Evolutionary conservation across 2,329 filamentous ascomycete species (phyloP), one percentile per base, ranked within the genome.

Genomic region (Onygenales sp.): DNA sequence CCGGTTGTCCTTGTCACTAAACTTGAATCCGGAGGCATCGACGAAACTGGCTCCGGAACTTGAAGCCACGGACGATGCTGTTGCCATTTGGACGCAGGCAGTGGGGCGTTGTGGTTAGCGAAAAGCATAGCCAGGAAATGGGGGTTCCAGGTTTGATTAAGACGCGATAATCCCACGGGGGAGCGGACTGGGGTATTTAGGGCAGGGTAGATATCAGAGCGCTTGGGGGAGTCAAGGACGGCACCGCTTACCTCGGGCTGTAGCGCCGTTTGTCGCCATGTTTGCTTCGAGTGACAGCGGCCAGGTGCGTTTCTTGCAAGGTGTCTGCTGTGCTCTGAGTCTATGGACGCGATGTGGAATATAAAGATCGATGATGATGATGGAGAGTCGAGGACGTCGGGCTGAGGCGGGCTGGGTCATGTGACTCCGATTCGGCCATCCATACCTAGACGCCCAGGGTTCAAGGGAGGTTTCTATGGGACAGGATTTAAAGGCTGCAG

Each of bases 1-100:
- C 56, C 74, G 74, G 42, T 65, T 66, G 59, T 73, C 70, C 54
- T 70, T 71, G 56, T 73, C 70, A 4, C 68, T 68, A 53, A 71
- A 74, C 57, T 72, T 73, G 60, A 70, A 74, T 51, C 73, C 72
- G 6, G 72, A 73, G 10, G 72, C 71, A 63, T 71, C 67, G 44
- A 75, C 67, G 49, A 75, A 62, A 55, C 66, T 72, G 14, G 56
- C 49, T 50, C 66, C 67, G 4, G 64, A 61, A 52, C 58, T 61
- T 27, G 61, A 62, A 36, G 61, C 61, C 49, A 59, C 62, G n/a
- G 63, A 62, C 21, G 60, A 59, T 33, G 60, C 64, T 67, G 46
- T 45, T 36, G 43, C 49, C 39, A 34, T 43, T 34, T 32, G 32
- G 14, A 13, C 9, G 31, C 17, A 31, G 27, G 39, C 37, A 42